Percentiles rank a stretch among this genome's conserved stretches.
Conservation (phyloP, 305 asterid genomes). For the Stenogyne calaminthoides region DNA sequence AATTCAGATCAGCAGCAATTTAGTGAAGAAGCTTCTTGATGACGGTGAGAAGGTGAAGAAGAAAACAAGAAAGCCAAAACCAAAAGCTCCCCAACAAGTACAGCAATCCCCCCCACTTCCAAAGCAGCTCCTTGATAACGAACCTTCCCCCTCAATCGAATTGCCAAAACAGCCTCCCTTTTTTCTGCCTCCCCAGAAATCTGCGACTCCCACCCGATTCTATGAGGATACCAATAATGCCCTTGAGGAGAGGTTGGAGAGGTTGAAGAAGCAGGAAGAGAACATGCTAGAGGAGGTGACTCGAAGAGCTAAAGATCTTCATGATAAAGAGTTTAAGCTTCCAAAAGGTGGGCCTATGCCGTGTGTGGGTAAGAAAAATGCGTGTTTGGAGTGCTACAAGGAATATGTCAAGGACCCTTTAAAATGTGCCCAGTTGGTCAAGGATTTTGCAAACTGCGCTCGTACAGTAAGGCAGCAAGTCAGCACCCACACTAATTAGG, state of each 20-base stretch:
- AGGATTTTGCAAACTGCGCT: constrained; percentile 71
- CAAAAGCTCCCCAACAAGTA: constrained; percentile 48
- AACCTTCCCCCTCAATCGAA: constrained; percentile 46
- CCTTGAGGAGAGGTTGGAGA: constrained; percentile 75
- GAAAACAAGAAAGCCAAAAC: constrained; percentile 69
- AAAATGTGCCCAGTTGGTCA: constrained; percentile 70
- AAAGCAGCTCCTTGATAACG: constrained; percentile 47
- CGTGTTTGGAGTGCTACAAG: constrained; percentile 78
- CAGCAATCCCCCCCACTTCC: constrained; percentile 35
- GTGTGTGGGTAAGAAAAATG: constrained; percentile 68
- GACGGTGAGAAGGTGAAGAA: constrained; percentile 64
- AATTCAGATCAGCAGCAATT: constrained; percentile 69
- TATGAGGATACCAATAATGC: neutral
- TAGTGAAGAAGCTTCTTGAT: constrained; percentile 66
- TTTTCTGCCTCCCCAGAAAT: constrained; percentile 48
- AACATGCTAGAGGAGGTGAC: constrained; percentile 80
- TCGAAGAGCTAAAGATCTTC: constrained; percentile 87
- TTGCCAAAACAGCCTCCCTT: constrained; percentile 89
- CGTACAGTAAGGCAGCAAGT: constrained; percentile 67
- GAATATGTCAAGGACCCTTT: constrained; percentile 67
- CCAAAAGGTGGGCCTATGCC: constrained; percentile 72
- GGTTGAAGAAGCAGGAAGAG: constrained; percentile 77
- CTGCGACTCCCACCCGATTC: constrained; percentile 53
- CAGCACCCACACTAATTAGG: constrained; percentile 39
- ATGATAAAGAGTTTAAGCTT: constrained; percentile 88